A percentile compares a stretch with the other conserved stretches of the same genome.
Evolutionary conservation across 1,284 basidiomycete species (phyloP).

Genomic region (Moniliophthora roreri): DNA sequence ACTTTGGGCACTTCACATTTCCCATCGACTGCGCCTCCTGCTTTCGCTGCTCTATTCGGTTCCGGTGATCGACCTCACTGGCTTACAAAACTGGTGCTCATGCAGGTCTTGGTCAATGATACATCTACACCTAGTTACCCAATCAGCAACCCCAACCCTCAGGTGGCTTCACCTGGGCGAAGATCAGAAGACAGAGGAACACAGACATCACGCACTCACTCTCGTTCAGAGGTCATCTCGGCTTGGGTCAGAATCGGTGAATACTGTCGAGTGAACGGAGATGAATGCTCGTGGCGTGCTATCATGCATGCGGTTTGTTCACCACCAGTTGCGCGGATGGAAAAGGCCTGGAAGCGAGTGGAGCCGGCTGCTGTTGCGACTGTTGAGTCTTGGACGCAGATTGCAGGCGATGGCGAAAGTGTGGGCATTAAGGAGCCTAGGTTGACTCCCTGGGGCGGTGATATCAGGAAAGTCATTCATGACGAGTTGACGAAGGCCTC

Average conservation of each 20-base stretch:
- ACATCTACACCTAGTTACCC: conserved; percentile 25
- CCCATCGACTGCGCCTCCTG: conserved; percentile 16
- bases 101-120: conserved; percentile 67
- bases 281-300: conserved; percentile 76
- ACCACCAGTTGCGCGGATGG: conserved; percentile 69
- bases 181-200: conserved; percentile 39
- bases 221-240: conserved; percentile 68
- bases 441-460: conserved; percentile 70
- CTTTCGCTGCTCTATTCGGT: conserved; percentile 53
- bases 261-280: conserved; percentile 61
- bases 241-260: conserved; percentile 74
- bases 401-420: conserved; percentile 34
- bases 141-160: not conserved
- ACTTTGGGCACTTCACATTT: conserved; percentile 16
- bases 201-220: conserved; percentile 57
- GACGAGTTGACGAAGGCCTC: conserved; percentile 43
- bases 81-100: conserved; percentile 69
- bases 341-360: conserved; percentile 76
- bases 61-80: conserved; percentile 73
- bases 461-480: conserved; percentile 41
- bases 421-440: conserved; percentile 42
- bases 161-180: conserved; percentile 25
- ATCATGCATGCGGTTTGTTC: conserved; percentile 67
- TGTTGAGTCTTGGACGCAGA: conserved; percentile 67
- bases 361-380: conserved; percentile 53